Conservation (phyloP, 1,284 basidiomycete species). For the Moesziomyces antarcticus region DNA sequence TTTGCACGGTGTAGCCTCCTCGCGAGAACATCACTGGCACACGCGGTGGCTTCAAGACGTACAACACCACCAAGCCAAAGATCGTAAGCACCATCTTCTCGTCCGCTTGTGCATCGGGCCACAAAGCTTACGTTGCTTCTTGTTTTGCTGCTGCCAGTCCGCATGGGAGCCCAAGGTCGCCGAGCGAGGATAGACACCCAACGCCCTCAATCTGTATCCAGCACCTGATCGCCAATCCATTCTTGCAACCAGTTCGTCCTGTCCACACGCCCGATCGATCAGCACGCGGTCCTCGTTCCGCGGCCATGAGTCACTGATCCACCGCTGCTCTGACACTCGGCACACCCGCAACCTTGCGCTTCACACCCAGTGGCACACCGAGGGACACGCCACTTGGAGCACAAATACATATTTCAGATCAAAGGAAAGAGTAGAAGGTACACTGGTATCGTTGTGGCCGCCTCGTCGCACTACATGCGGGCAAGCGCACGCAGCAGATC, state of each 20-base stretch:
- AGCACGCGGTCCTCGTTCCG: no score
- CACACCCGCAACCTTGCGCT: no score
- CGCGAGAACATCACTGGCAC: constrained; percentile 65
- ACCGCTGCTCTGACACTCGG: no score
- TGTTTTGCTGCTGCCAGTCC: constrained; percentile 25
- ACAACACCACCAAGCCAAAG: constrained; percentile 62
- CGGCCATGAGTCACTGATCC: no score
- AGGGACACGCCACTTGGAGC: neutral
- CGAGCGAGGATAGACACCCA: constrained; percentile 27
- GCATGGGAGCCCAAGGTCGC: constrained; percentile 65
- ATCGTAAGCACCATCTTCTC: constrained; percentile 38
- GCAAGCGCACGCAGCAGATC: constrained; percentile 46
- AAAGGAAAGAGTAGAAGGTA: no score
- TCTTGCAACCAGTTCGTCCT: neutral
- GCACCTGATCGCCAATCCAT: constrained; percentile 6
- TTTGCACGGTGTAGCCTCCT: constrained; percentile 23
- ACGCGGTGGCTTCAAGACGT: constrained; percentile 62
- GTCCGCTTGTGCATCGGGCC: neutral
- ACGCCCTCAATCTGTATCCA: neutral
- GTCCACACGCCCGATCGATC: neutral
- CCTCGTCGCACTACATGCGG: constrained; percentile 11
- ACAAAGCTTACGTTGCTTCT: constrained; percentile 4
- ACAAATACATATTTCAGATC: constrained; percentile 6
- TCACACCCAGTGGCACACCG: no score
- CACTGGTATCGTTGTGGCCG: no score